Percentiles rank a stretch among this genome's conserved stretches.
Conservation (phyloP, 1,139 yeast species). For the Suhomyces yuchorum region DNA sequence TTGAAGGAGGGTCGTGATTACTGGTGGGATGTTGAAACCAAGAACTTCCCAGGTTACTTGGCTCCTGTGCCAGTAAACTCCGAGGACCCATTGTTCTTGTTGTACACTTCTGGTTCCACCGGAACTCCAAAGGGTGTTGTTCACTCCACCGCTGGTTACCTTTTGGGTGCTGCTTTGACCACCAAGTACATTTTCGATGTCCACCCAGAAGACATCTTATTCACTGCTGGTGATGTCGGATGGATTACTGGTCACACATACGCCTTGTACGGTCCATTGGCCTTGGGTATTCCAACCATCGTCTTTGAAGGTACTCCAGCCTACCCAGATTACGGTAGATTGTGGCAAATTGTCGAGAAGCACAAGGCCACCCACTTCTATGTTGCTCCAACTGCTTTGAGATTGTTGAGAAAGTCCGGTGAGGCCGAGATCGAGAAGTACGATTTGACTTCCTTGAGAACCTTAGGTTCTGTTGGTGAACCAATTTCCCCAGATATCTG, state of each 20-base stretch:
- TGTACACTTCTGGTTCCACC: constrained; percentile 95
- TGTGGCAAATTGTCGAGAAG: constrained; percentile 94
- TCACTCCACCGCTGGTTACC: constrained; percentile 91
- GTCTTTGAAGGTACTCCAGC: constrained; percentile 98
- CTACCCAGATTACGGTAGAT: constrained; percentile 93
- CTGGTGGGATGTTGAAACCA: constrained; percentile 91
- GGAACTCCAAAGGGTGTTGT: constrained; percentile 99
- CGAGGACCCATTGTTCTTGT: constrained; percentile 91
- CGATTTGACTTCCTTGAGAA: constrained; percentile 87
- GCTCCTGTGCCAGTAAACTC: constrained; percentile 88
- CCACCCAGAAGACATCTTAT: constrained; percentile 82
- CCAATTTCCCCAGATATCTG: constrained; percentile 98
- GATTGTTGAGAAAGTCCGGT: constrained; percentile 94
- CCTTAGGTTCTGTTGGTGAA: constrained; percentile 97
- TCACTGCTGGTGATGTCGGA: constrained; percentile 99
- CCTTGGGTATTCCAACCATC: constrained; percentile 85
- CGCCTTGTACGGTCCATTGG: constrained; percentile 90
- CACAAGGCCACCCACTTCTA: constrained; percentile 95
- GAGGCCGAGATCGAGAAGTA: constrained; percentile 80
- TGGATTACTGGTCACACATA: constrained; percentile 99
- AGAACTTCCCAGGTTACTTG: constrained; percentile 77
- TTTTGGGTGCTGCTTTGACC: constrained; percentile 92
- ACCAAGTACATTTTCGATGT: constrained; percentile 93
- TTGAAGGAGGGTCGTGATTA: constrained; percentile 84
- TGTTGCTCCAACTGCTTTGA: constrained; percentile 97